Evolutionary conservation across 371 early-diverging fungal species (phyloP).

Genomic region (Apophysomyces sp.): DNA sequence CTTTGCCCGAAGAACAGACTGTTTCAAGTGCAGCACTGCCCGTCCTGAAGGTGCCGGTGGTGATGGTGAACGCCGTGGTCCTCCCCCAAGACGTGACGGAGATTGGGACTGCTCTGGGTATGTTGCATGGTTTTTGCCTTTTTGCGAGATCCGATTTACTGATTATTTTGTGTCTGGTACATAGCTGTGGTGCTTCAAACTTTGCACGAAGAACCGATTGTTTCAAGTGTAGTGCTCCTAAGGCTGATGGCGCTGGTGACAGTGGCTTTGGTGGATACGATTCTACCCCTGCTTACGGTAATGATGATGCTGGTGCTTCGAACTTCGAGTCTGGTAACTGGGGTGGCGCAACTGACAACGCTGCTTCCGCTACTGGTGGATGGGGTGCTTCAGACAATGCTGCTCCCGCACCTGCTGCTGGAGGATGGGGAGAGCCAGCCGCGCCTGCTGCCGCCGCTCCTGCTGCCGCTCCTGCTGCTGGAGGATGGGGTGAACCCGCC

Average conservation of each 20-base stretch:
- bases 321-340: constrained; percentile 11
- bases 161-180: neutral
- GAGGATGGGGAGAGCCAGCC: constrained; percentile 15
- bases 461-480: constrained; percentile 16
- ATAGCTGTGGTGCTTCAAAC: constrained; percentile 53
- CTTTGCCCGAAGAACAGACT: constrained; percentile 28
- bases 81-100: constrained; percentile 53
- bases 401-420: constrained; percentile 13
- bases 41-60: constrained; percentile 37
- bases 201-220: constrained; percentile 65
- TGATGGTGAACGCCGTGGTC: constrained; percentile 12
- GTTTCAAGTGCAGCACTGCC: constrained; percentile 38
- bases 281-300: neutral
- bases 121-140: neutral
- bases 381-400: constrained; percentile 18
- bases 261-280: constrained; percentile 24
- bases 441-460: neutral
- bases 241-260: constrained; percentile 54
- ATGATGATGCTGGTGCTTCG: constrained; percentile 10
- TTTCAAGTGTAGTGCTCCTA: constrained; percentile 61
- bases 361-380: constrained; percentile 9
- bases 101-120: constrained; percentile 61
- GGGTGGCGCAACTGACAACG: constrained; percentile 16
- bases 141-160: too few species aligned
- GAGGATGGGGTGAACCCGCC: constrained; percentile 17